Evolutionary conservation across 2,329 filamentous ascomycete genomes (phyloP), one percentile per base, ranked within the genome.

Genomic region (Meredithiella fracta): DNA sequence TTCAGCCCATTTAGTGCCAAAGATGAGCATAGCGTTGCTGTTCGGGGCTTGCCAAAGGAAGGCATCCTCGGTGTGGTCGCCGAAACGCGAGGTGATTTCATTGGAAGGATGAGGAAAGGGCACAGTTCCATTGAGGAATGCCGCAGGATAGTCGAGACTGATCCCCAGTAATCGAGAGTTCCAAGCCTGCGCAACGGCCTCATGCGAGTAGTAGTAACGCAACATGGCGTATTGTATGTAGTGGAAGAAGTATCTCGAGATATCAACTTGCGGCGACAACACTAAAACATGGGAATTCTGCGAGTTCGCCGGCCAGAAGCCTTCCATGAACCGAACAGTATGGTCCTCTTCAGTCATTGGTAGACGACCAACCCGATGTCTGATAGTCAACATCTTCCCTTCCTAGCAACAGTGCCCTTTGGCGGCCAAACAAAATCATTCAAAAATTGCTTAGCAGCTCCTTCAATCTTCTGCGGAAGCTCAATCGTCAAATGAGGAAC

Each of bases 31-130:
- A 0, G 91, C 90, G 60, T 92, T 85, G 64, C 83, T 86, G 61
- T 82, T 85, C 3, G 91, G 90, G 1, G 82, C 80, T 67, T 95
- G 85, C 83, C 89, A 95, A 7, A 94, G 71, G 63, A 94, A 94
- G 0, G 85, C 74, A 8, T 63, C 60, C 20, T 61, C 60, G 3
- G 60, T 65, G 60, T 53, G 56, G 17, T 64, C 60, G 25, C 59
- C 64, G 59, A 38, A 56, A 73, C 75, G 62, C 62, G 71, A 56
- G n/a, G 55, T 44, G 31, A 14, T 49, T 49, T 6, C 53, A 17
- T 11, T 58, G 53, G 25, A 25, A 61, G 1, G 82, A 75, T 22
- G 69, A 0, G 62, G 64, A 57, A 92, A 79, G 1, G 71, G 64
- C 0, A 71, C 69, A 5, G 74, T 75, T 47, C 80, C 82, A 61